phyloP scores from a whole-genome alignment of 305 asterid species.

The Fraxinus greggii region DNA sequence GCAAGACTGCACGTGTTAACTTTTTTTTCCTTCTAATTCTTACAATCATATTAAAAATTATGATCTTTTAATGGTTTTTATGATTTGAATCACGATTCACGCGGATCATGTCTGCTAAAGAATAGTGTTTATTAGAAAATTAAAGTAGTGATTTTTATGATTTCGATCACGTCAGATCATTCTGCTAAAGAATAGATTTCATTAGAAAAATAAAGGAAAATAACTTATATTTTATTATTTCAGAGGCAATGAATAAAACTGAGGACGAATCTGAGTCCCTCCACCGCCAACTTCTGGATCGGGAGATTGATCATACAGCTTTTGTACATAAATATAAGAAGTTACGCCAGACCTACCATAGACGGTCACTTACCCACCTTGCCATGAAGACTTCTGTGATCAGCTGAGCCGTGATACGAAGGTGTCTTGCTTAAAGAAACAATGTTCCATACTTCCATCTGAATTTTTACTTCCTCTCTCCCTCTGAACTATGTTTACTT shows the following conservation, averaged over 20 bases:
- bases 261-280: conserved; percentile 82
- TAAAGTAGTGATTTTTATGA: background rate
- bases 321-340: conserved; percentile 83
- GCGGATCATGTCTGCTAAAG: background rate
- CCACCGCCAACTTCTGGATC: conserved; percentile 71
- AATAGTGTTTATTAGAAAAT: background rate
- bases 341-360: conserved; percentile 62
- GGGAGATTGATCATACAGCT: conserved; percentile 63
- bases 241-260: conserved; percentile 65
- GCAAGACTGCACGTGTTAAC: background rate
- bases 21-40: background rate
- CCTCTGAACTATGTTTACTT: background rate
- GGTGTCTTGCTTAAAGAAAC: background rate
- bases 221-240: conserved; percentile 1
- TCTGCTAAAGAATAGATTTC: background rate
- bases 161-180: background rate
- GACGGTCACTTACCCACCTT: conserved; percentile 71
- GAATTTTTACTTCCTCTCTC: background rate
- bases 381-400: conserved; percentile 70
- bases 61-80: background rate
- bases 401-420: conserved; percentile 31
- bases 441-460: background rate
- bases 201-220: background rate
- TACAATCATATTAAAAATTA: background rate
- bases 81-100: background rate